Base-by-base conservation (phyloP, 345 rosid genomes). In the Carallia brachiata region DNA sequence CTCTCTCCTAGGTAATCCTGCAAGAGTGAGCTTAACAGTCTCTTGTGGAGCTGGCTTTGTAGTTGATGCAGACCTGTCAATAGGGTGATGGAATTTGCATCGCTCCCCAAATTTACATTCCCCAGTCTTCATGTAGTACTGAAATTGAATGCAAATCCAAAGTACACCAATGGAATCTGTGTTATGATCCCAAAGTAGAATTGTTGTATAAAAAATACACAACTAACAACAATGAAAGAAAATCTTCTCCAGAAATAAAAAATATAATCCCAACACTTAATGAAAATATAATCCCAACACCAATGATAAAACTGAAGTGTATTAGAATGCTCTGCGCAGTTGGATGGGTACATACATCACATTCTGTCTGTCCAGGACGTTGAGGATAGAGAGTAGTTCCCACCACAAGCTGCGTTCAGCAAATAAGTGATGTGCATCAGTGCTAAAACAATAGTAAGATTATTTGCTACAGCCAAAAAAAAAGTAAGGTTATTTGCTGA, bases 1-100 rank as follows among this genome's bases (percentile, higher is more conserved):
- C 97, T 91, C 96, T 91, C 97, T 84, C 82, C 98, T 84, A 54
- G 98, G 95, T 58, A 89, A 84, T 79, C 98, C 98, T 31, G 97
- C 98, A 77, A 84, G 95, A 61, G 93, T 88, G 73, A 91, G 91
- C 91, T 89, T 87, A 36, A 89, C 80, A 70, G 67, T 64, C 57
- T 78, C 82, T 61, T 85, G 86, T 65, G 78, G 58, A 73, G 73
- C 61, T 86, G 78, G 90, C 66, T 69, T 80, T 68, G 71, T 66
- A 36, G 82, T 68, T 79, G 79, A 69, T 27, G 61, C 86, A 78
- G 85, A 75, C 55, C 92, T 83, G 67, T 93, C 91, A 23, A 84
- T 58, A 57, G 98, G 98, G 77, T 93, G 98, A 87, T 93, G 86
- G 76, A 75, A 93, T 73, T 66, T 93, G 87, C 98, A 93, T 75